A percentile compares a stretch with the other conserved stretches of the same genome.
Evolutionary conservation across 352 stramenopile species (phyloP).

Genomic region (Pythium guiyangense): DNA sequence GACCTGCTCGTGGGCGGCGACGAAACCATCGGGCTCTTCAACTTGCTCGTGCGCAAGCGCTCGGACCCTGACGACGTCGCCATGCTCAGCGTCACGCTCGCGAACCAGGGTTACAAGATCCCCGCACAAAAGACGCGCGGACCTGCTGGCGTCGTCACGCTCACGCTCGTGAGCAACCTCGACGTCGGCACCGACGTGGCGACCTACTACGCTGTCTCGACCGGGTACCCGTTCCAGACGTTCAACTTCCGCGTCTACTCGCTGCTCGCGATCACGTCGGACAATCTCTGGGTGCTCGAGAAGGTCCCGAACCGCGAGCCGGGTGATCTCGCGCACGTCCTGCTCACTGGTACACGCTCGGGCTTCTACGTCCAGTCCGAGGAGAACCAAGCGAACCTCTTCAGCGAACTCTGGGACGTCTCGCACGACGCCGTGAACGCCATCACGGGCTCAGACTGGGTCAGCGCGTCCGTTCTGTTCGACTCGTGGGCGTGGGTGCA

Average conservation of each 20-base stretch:
- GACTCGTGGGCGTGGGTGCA: constrained; percentile 50
- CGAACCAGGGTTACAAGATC: constrained; percentile 35
- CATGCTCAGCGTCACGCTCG: constrained; percentile 25
- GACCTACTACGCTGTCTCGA: constrained; percentile 18
- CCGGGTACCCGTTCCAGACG: constrained; percentile 27
- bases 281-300: constrained; percentile 27
- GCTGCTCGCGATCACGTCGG: constrained; percentile 17
- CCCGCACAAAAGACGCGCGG: constrained; percentile 18
- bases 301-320: constrained; percentile 13
- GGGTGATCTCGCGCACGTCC: background rate
- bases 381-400: constrained; percentile 37
- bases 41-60: constrained; percentile 34
- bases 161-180: constrained; percentile 31
- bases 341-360: constrained; percentile 16
- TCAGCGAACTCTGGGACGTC: constrained; percentile 28
- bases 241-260: constrained; percentile 20
- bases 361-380: constrained; percentile 35
- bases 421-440: constrained; percentile 10
- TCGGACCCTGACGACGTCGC: constrained; percentile 16
- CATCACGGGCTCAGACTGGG: constrained; percentile 30
- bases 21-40: constrained; percentile 22
- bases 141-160: constrained; percentile 15
- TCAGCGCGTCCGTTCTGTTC: constrained; percentile 16
- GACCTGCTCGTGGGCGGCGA: constrained; percentile 17
- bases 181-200: constrained; percentile 5